Conservation (phyloP, 345 rosid genomes). For the Pelargonium nanum region DNA sequence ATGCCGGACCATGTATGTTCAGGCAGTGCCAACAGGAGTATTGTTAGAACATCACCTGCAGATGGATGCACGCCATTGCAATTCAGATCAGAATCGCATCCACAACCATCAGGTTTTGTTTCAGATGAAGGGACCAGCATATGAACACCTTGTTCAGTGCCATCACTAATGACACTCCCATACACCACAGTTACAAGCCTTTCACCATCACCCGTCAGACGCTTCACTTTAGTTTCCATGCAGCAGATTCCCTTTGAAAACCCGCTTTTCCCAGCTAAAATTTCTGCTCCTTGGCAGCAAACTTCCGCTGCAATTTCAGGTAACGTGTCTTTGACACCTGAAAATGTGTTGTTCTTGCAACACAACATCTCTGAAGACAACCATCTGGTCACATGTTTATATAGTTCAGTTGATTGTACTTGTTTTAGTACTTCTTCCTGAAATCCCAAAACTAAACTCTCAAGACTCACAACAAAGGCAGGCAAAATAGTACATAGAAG, state of each 20-base stretch:
- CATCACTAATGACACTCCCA: constrained; percentile 42
- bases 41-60: constrained; percentile 57
- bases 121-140: constrained; percentile 44
- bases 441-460: too few relatives aligned
- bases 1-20: constrained; percentile 66
- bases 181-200: constrained; percentile 33
- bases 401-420: neutral
- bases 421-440: neutral
- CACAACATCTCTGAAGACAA: neutral
- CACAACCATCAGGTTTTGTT: constrained; percentile 16
- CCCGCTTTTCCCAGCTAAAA: neutral
- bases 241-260: neutral
- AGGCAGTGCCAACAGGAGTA: constrained; percentile 79
- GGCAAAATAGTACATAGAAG: too few relatives aligned
- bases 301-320: too few relatives aligned
- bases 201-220: neutral
- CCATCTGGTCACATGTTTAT: neutral
- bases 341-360: too few relatives aligned
- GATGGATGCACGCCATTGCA: constrained; percentile 39
- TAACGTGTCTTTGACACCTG: neutral
- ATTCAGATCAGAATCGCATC: constrained; percentile 21
- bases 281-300: constrained; percentile 29
- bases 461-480: too few relatives aligned
- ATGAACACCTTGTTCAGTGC: constrained; percentile 41
- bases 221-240: neutral